Evolutionary conservation across 2,329 filamentous ascomycete genomes (phyloP).

Genomic region (Curvularia sp.): DNA sequence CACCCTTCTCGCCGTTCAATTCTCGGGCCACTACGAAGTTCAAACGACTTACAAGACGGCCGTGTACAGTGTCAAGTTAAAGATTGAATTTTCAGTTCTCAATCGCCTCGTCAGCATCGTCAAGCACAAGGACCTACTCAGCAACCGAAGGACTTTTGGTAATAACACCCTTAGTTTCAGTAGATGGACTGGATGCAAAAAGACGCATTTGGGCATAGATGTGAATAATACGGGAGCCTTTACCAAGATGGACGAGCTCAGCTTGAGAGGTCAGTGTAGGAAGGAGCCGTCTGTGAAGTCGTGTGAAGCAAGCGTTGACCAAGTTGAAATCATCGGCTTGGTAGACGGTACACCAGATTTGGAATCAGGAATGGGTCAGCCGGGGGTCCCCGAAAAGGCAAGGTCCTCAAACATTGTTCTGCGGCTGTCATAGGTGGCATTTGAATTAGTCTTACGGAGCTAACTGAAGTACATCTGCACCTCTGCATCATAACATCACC

Average conservation of each 20-base stretch:
- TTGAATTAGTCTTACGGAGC: too few relatives aligned
- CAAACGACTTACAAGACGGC: constrained; percentile 51
- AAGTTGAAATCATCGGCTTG: neutral
- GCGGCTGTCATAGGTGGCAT: neutral
- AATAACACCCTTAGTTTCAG: neutral
- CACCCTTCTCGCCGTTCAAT: constrained; percentile 50
- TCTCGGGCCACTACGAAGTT: constrained; percentile 49
- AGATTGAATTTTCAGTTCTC: constrained; percentile 62
- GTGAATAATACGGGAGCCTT: neutral
- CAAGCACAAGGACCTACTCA: constrained; percentile 5
- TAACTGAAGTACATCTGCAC: too few relatives aligned
- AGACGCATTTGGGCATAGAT: neutral
- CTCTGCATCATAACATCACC: neutral
- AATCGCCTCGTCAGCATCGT: constrained; percentile 38
- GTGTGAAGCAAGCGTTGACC: neutral
- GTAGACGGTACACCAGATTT: neutral
- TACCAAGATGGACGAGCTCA: neutral
- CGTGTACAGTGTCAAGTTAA: constrained; percentile 55
- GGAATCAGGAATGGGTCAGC: neutral
- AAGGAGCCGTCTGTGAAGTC: constrained; percentile 1
- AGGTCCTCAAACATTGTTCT: neutral
- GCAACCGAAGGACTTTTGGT: neutral
- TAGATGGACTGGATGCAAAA: constrained; percentile 1
- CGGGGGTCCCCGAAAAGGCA: neutral
- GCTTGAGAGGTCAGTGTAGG: neutral